Evolutionary conservation across 179 eudicot species (phyloP), one percentile per base, ranked within the genome.

Genomic region (Spinacia oleracea): DNA sequence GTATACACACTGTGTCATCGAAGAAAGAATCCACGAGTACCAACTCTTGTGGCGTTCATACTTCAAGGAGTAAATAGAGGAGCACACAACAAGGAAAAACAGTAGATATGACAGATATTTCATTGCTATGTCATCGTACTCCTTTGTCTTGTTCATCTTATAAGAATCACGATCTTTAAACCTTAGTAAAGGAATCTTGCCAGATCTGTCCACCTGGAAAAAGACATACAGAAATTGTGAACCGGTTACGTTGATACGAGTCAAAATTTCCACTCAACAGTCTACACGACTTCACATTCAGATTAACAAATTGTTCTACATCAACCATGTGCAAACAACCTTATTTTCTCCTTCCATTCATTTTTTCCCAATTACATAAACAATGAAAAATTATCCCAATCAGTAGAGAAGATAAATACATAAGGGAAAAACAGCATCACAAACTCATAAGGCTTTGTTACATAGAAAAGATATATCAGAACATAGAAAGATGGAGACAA

Each of bases 81-180:
- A 93, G 82, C 98, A 89, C 25, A 67, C 90, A 71, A 88, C 98
- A 76, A 96, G 93, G 69, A 93, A 83, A 85, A 96, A 89, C 48
- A 94, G 86, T 67, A 94, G 90, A 84, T 92, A 96, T 20, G 96
- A 86, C 85, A 94, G 81, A 79, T 96, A 96, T 89, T 94, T 94
- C 98, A 96, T 96, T 20, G 99, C 99, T 50, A 93, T 85, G 88
- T 96, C 99, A 89, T 96, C 99, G 53, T 94, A 96, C 88, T 96
- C 98, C 90, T 96, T 96, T 12, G 98, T 96, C 88, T 90, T 96
- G 88, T 94, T 96, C 70, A 82, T 87, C 73, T 91, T 88, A 83
- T 96, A 96, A 43, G 99, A 93, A 32, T 96, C 99, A 59, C 99
- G 91, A 64, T 96, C 97, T 76, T 91, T 87, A 84, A 96, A 96